Evolutionary conservation across 208 protist genomes (phyloP), one percentile per base, ranked within the genome.

Genomic region (Balamuthia mandrillaris): DNA sequence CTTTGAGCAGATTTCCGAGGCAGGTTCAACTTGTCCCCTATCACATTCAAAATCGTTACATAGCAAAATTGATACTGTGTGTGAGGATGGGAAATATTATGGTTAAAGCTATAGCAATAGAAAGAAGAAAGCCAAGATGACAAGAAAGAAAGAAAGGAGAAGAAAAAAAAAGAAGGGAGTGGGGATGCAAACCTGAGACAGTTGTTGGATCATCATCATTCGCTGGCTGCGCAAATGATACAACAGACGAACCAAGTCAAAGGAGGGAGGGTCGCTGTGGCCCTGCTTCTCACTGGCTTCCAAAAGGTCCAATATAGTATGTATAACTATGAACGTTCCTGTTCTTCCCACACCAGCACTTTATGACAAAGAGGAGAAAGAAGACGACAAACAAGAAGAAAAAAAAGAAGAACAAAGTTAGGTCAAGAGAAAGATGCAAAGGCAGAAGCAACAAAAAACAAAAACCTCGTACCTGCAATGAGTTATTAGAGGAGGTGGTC

Each of bases 401-500:
- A 3, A 63, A 7, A 63, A 7, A 33, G 9, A 63, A 3, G 1
- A 7, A 63, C 3, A 31, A 33, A 63, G 24, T 39, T 24, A 63
- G 24, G 21, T 0, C 3, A 33, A 65, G 27, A 39, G 0, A 35
- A 27, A 1, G 39, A n/a, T n/a, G n/a, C n/a, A n/a, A n/a, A n/a
- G n/a, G n/a, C n/a, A n/a, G n/a, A n/a, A n/a, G n/a, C n/a, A n/a
- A n/a, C n/a, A n/a, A n/a, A n/a, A n/a, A n/a, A n/a, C n/a, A n/a
- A n/a, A n/a, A n/a, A n/a, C n/a, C n/a, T n/a, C n/a, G n/a, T n/a
- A 77, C 68, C 68, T 77, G 68, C 68, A 77, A 27, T 77, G 68
- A 14, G 44, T 47, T 6, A 77, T 47, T 14, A 77, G 68, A 5
- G 68, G 49, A 47, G 37, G 68, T 31, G 49, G 44, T n/a, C 47